Base-by-base conservation (phyloP, 2,329 filamentous ascomycete species). In the Dactylellina leptospora region DNA sequence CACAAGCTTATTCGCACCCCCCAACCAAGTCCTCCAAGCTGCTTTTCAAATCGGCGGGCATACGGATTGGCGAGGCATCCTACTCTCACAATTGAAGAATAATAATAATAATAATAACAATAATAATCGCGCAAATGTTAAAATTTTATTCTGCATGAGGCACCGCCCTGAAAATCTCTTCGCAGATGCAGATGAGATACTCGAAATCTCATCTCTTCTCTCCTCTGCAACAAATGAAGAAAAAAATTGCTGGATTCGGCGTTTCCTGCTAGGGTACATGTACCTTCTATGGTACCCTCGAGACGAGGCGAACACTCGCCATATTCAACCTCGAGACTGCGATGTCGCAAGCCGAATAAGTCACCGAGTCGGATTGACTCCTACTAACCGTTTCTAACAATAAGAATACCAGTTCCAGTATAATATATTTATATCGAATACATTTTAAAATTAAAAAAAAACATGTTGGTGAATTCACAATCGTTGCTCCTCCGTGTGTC, bases 181-280 rank as follows among this genome's bases (percentile, higher is more conserved):
- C 45, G 27, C 44, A 48, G 28, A 63, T 66, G 11, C 44, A 22
- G 9, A 18, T 40, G 9, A 44, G 16, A 53, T 44, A 4, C 45
- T 60, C 27, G 16, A 38, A 54, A 56, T 53, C 40, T 28, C 23
- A 42, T 40, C 25, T 16, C 16, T 6, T 9, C 30, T 6, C 6
- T 33, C 6, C n/a, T 22, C 18, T 2, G 16, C 18, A 33, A 36
- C 18, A 53, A 53, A 8, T 30, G 20, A 22, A 44, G 23, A 11
- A 48, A 56, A 61, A 70, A 53, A 56, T 18, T 28, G 40, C 11
- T 47, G 28, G 48, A 11, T 63, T 54, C 59, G 59, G 58, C 58
- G 58, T 53, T 36, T 36, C 45, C 38, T 30, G 28, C 16, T 30
- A 36, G 33, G 48, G 47, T 28, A 51, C 6, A 28, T 4, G 23